Evolutionary conservation across 108 stramenopile species (phyloP), one percentile per base, ranked within the genome.

Genomic region (Fistulifera pelliculosa): DNA sequence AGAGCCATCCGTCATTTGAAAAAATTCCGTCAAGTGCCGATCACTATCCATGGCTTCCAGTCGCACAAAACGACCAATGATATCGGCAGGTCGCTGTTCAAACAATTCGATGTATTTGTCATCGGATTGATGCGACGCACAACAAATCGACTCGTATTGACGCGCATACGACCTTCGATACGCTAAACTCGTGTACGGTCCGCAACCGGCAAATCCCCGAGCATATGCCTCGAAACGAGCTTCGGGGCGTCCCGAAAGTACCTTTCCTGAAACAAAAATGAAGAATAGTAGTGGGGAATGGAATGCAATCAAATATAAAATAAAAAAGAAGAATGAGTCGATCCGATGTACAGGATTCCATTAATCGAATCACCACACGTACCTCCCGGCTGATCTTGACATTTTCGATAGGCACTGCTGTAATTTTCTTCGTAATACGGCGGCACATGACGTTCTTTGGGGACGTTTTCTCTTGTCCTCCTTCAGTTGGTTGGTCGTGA

Each of bases 311-410:
- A 11, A 62, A n/a, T n/a, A n/a, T n/a, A n/a, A n/a, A n/a, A n/a
- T n/a, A n/a, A n/a, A n/a, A n/a, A n/a, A n/a, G n/a, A n/a, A n/a
- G n/a, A n/a, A n/a, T n/a, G n/a, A n/a, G n/a, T n/a, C n/a, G n/a
- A n/a, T n/a, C n/a, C n/a, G n/a, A n/a, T n/a, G n/a, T n/a, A n/a
- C n/a, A n/a, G n/a, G n/a, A n/a, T n/a, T n/a, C n/a, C n/a, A n/a
- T n/a, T n/a, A n/a, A n/a, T n/a, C n/a, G n/a, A n/a, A n/a, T n/a
- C 44, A 45, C 3, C 7, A 17, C 44, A 45, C 44, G 49, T 59
- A 78, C 88, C 90, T 61, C 85, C 85, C 13, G 90, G 83, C 62
- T 74, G 68, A 60, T 87, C 85, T 60, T 83, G 85, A 71, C 90
- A 91, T 55, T 66, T 61, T 27, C 81, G 75, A 43, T 91, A 91